These are phyloP conservation scores for Dactylellina leptospora DNA, from an alignment of 2,329 filamentous ascomycete species.

Conservation along the genomic window DNA sequence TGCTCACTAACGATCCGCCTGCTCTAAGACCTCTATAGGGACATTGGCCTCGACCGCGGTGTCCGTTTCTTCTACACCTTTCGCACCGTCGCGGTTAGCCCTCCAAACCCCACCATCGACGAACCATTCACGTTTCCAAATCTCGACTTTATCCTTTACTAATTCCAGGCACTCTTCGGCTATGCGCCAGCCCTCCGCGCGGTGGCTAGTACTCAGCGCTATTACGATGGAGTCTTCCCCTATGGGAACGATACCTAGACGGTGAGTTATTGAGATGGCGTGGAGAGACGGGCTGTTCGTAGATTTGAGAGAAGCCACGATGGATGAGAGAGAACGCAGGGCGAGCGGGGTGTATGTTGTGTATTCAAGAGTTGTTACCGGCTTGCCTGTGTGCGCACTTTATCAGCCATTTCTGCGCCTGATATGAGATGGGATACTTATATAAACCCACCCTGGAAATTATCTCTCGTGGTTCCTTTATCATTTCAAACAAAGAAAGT, in stretches of 20 bases:
- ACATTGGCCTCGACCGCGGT: constrained; percentile 22
- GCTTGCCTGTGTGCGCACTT: constrained; percentile 60
- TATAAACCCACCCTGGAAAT: constrained; percentile 66
- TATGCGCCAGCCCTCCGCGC: constrained; percentile 83
- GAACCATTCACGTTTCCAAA: constrained; percentile 95
- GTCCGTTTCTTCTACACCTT: constrained; percentile 65
- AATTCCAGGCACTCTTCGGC: constrained; percentile 88
- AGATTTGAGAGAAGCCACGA: constrained; percentile 67
- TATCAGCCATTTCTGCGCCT: neutral
- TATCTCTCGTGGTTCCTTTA: constrained; percentile 78
- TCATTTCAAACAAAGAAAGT: neutral
- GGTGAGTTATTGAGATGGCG: constrained; percentile 81
- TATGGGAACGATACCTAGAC: constrained; percentile 84
- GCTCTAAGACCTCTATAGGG: constrained; percentile 30
- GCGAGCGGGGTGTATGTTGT: constrained; percentile 76
- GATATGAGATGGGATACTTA: neutral
- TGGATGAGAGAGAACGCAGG: constrained; percentile 72
- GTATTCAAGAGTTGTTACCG: constrained; percentile 79
- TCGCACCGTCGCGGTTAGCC: constrained; percentile 79
- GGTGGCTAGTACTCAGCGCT: constrained; percentile 82
- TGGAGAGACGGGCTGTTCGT: constrained; percentile 71
- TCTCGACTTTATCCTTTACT: constrained; percentile 86
- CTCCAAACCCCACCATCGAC: constrained; percentile 80
- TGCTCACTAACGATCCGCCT: constrained; percentile 30
- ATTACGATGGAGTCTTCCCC: constrained; percentile 94